phyloP scores from a whole-genome alignment of 805 yeast species.

The Yarrowia keelungensis region DNA sequence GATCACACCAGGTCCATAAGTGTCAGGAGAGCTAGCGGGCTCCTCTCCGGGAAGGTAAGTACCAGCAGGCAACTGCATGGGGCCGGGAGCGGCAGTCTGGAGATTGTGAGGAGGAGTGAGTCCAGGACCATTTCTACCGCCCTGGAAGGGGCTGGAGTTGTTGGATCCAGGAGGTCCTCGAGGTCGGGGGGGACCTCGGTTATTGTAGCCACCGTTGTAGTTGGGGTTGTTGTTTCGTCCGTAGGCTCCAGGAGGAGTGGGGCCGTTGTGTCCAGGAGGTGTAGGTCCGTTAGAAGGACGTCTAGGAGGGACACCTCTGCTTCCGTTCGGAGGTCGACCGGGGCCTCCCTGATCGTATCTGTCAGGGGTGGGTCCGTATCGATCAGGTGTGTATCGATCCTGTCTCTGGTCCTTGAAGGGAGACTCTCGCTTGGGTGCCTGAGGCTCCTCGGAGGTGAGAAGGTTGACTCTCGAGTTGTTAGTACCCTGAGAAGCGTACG shows the following conservation, averaged over 20 bases:
- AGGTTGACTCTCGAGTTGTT: constrained; percentile 29
- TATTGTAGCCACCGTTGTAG: constrained; percentile 7
- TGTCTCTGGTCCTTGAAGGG: constrained; percentile 34
- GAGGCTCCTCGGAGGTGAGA: constrained; percentile 17
- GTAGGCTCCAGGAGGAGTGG: constrained; percentile 22
- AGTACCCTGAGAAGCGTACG: constrained; percentile 27
- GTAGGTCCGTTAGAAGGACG: constrained; percentile 21
- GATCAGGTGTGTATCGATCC: constrained; percentile 20
- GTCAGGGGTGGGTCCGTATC: constrained; percentile 14
- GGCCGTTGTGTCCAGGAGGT: constrained; percentile 15
- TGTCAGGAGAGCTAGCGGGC: constrained; percentile 39
- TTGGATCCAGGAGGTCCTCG: constrained; percentile 32
- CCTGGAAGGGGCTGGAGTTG: constrained; percentile 26
- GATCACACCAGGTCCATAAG: constrained; percentile 48
- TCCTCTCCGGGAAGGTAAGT: constrained; percentile 30
- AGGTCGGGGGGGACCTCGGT: constrained; percentile 16
- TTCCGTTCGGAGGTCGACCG: constrained; percentile 28
- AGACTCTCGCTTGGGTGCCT: constrained; percentile 6
- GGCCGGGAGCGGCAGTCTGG: constrained; percentile 14
- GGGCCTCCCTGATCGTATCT: constrained; percentile 27
- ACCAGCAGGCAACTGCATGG: constrained; percentile 35
- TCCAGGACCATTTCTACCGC: constrained; percentile 14
- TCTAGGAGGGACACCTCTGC: constrained; percentile 25
- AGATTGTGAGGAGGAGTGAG: constrained; percentile 9
- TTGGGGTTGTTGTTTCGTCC: constrained; percentile 28